These are phyloP conservation scores for Panicum hallii DNA, from an alignment of 202 grass and related monocot genomes.

Conservation along the genomic window DNA sequence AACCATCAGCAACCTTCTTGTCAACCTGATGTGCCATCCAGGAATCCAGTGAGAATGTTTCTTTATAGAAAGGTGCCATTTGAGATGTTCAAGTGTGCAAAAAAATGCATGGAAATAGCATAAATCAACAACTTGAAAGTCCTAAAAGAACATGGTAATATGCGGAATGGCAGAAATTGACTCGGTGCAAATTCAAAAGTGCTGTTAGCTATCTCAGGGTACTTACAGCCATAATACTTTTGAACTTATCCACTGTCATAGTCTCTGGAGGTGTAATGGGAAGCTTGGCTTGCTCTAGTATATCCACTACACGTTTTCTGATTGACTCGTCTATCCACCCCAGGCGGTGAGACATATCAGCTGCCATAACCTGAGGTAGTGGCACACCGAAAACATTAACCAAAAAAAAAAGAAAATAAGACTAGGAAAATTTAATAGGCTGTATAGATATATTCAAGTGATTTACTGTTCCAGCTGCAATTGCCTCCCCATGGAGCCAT, in stretches of 20 bases:
- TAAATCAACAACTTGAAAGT: slow-evolving; percentile 9
- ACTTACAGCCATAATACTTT: slow-evolving; percentile 90
- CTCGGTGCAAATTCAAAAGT: background rate
- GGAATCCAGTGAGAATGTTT: slow-evolving; percentile 17
- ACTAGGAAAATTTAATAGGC: slow-evolving; percentile 29
- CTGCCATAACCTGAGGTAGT: slow-evolving; percentile 82
- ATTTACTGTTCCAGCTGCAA: slow-evolving; percentile 87
- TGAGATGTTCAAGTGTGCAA: slow-evolving; percentile 1
- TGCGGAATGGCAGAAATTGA: background rate
- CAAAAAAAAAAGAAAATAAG: slow-evolving; percentile 2
- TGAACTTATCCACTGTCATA: slow-evolving; percentile 96
- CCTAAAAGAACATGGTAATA: background rate
- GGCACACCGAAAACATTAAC: slow-evolving; percentile 6
- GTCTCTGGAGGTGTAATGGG: slow-evolving; percentile 75
- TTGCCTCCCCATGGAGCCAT: slow-evolving; percentile 94
- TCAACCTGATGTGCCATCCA: slow-evolving; percentile 68
- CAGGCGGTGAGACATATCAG: slow-evolving; percentile 88
- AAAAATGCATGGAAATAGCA: background rate
- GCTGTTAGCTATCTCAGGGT: background rate
- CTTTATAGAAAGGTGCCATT: background rate
- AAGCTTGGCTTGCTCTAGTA: slow-evolving; percentile 81
- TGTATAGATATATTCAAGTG: background rate
- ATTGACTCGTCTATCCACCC: slow-evolving; percentile 93
- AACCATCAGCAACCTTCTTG: slow-evolving; percentile 98
- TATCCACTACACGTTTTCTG: slow-evolving; percentile 59